Evolutionary conservation across 352 stramenopile species (phyloP), one percentile per base, ranked within the genome.

Genomic region (Phytophthora agathidicida): DNA sequence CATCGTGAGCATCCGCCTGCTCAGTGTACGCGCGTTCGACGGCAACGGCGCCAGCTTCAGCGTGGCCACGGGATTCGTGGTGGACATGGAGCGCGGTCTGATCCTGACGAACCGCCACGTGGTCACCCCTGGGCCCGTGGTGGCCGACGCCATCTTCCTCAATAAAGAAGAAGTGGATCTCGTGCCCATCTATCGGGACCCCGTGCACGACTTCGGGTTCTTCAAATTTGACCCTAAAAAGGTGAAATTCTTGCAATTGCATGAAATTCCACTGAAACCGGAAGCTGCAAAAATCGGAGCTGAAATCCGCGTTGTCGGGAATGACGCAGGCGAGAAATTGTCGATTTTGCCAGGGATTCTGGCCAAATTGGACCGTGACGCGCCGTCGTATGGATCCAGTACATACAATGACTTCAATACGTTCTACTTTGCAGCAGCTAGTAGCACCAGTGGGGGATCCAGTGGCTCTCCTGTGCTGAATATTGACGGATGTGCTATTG

Each of bases 31-130:
- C 39, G 86, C 89, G 3, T 97, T 97, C 49, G 91, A 97, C 53
- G 86, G 85, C 58, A 92, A 94, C 33, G 81, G 77, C 48, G 82
- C 90, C 23, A 89, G 77, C 38, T 97, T 91, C 58, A 93, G 83
- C 32, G 83, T 93, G 22, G 92, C 92, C 16, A 97, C 91, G 13
- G 92, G 92, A 19, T 98, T 98, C 46, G 86, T 98, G 4, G 92
- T 98, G 42, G 91, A 97, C 68, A 80, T 89, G 61, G 66, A 80
- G 57, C 77, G 84, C 9, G 91, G 92, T 5, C 68, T 98, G 39
- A 91, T 98, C 56, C 71, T 98, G 37, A 98, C 91, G 16, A 98
- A 98, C 62, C 88, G 92, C 46, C 92, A 98, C 71, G 92, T 98
- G 17, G 83, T 97, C 33, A 96, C 88, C 11, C 83, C 86, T 20